Conservation (phyloP, 805 yeast species). For the Sporopachydermia quercuum region DNA sequence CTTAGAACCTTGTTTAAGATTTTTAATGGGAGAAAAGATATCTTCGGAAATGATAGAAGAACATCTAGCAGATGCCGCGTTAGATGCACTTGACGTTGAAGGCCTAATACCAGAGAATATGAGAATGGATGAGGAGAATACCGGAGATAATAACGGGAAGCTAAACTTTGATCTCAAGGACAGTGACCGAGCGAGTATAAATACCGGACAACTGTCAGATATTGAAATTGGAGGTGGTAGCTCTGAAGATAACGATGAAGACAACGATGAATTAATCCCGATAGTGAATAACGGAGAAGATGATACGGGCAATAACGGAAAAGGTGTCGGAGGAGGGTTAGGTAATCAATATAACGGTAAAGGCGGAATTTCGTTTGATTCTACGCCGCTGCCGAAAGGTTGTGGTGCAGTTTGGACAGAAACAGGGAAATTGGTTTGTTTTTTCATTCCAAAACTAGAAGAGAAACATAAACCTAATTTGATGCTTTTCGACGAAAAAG, state of each 20-base stretch:
- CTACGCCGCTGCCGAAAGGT: conserved; percentile 84
- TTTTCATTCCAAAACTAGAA: conserved; percentile 44
- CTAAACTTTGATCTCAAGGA: too few species aligned
- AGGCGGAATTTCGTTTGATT: conserved; percentile 35
- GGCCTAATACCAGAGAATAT: conserved; percentile 4
- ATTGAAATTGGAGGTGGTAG: conserved; percentile 17
- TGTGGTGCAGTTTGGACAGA: conserved; percentile 87
- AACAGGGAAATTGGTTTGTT: conserved; percentile 67
- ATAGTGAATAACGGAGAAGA: conserved; percentile 23
- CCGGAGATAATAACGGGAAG: background rate
- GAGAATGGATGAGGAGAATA: conserved; percentile 1
- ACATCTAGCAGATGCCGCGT: background rate
- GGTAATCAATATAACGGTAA: conserved; percentile 11
- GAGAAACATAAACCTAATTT: conserved; percentile 24
- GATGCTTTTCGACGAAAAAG: conserved; percentile 39
- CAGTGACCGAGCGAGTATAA: background rate
- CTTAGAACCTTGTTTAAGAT: conserved; percentile 66
- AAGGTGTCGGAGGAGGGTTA: too few species aligned
- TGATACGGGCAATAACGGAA: conserved; percentile 9
- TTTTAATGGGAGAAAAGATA: conserved; percentile 69
- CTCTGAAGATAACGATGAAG: conserved; percentile 21
- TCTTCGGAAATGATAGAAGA: conserved; percentile 22
- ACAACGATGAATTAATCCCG: conserved; percentile 21
- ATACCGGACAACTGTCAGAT: conserved; percentile 9
- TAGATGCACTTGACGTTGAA: conserved; percentile 10